Evolutionary conservation across 1,284 basidiomycete species (phyloP).

Genomic region (Ceratobasidium sp.): DNA sequence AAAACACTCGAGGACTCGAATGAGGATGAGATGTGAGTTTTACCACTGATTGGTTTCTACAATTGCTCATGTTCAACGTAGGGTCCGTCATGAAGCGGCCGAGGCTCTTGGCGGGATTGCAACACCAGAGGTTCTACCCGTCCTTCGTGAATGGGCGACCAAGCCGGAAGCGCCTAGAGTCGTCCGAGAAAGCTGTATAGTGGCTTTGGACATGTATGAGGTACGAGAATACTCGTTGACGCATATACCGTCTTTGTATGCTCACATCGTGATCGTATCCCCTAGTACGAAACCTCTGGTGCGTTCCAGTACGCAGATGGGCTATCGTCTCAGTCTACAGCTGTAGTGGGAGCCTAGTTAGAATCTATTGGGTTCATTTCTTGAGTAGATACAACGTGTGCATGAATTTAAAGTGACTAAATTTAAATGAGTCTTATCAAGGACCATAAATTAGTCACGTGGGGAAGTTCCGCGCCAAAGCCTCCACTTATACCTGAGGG

Average conservation of each 20-base stretch:
- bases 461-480: too few relatives aligned
- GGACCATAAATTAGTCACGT: too few relatives aligned
- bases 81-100: slow-evolving; percentile 97
- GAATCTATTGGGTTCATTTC: not conserved
- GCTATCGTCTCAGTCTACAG: slow-evolving; percentile 49
- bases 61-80: not conserved
- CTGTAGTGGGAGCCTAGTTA: slow-evolving; percentile 20
- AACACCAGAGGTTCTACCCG: slow-evolving; percentile 85
- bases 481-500: too few relatives aligned
- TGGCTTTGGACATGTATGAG: slow-evolving; percentile 98
- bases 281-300: slow-evolving; percentile 86
- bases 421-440: too few relatives aligned
- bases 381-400: too few relatives aligned
- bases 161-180: slow-evolving; percentile 84
- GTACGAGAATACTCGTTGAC: slow-evolving; percentile 56
- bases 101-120: slow-evolving; percentile 98
- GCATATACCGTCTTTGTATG: not conserved
- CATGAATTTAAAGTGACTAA: too few relatives aligned
- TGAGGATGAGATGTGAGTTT: slow-evolving; percentile 81
- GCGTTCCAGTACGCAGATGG: slow-evolving; percentile 87
- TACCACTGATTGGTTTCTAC: not conserved
- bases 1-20: slow-evolving; percentile 74
- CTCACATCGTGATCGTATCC: not conserved
- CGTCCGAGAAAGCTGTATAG: slow-evolving; percentile 94
- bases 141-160: slow-evolving; percentile 87